Conservation (phyloP, 192 early-diverging fungal genomes). For the Spinellus fusiger region DNA sequence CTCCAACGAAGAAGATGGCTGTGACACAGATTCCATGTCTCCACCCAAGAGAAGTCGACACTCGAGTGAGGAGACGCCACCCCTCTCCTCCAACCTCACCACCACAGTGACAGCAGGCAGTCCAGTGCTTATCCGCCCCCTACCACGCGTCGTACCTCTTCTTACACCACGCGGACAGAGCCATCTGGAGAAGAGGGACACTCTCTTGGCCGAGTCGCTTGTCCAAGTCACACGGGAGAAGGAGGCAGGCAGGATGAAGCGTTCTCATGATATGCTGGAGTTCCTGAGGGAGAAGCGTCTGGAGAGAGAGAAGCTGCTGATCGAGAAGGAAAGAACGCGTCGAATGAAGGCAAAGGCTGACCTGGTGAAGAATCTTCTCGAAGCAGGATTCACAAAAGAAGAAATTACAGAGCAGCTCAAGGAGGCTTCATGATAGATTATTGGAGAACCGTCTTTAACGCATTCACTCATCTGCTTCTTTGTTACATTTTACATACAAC, state of each 20-base stretch:
- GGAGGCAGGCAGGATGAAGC: conserved; percentile 27
- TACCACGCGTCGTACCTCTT: conserved; percentile 12
- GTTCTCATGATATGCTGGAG: conserved; percentile 26
- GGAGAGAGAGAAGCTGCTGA: conserved; percentile 18
- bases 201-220: conserved; percentile 17
- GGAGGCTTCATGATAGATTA: background rate
- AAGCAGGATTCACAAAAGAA: conserved; percentile 24
- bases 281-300: conserved; percentile 23
- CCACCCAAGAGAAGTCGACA: conserved; percentile 8
- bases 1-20: conserved; percentile 4
- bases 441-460: too few relatives aligned
- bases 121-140: conserved; percentile 11
- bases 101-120: background rate
- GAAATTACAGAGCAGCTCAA: conserved; percentile 23
- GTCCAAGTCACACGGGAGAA: conserved; percentile 26
- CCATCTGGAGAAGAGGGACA: background rate
- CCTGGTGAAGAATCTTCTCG: conserved; percentile 22
- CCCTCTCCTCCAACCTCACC: conserved; percentile 1
- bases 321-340: conserved; percentile 24
- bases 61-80: background rate
- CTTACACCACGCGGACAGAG: background rate
- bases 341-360: conserved; percentile 26
- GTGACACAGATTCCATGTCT: background rate
- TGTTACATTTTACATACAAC: too few relatives aligned
- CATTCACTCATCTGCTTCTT: too few relatives aligned